Conservation (phyloP, 2,329 filamentous ascomycete species). For the Coleophoma crateriformis region DNA sequence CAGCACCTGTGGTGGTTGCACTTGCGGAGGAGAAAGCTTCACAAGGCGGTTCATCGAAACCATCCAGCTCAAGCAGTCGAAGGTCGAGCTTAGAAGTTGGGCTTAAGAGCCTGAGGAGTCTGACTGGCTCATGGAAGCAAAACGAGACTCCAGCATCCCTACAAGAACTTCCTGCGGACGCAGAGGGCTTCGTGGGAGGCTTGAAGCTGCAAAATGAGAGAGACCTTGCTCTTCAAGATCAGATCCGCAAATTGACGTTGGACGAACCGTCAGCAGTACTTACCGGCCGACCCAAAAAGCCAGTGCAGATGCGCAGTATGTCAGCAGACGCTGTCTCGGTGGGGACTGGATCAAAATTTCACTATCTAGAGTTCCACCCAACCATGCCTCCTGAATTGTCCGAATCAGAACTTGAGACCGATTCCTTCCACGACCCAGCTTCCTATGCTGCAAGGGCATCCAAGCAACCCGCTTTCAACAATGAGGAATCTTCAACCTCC, state of each 20-base stretch:
- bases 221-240: slow-evolving; percentile 14
- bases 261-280: no score
- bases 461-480: not conserved
- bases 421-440: slow-evolving; percentile 7
- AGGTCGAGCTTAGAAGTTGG: slow-evolving; percentile 17
- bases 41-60: slow-evolving; percentile 1
- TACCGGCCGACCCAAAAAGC: not conserved
- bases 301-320: not conserved
- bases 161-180: slow-evolving; percentile 3
- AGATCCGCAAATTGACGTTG: slow-evolving; percentile 5
- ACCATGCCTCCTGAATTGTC: not conserved
- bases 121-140: slow-evolving; percentile 10
- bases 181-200: slow-evolving; percentile 23
- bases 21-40: not conserved
- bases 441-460: not conserved
- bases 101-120: slow-evolving; percentile 12
- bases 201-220: slow-evolving; percentile 22
- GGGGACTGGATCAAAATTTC: not conserved
- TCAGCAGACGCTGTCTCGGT: not conserved
- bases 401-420: not conserved
- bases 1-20: slow-evolving; percentile 5
- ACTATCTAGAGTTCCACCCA: not conserved
- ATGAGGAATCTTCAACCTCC: slow-evolving; percentile 3
- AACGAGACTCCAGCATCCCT: not conserved
- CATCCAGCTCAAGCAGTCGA: slow-evolving; percentile 5